These are phyloP conservation scores for Mortierella sp. DNA, from an alignment of 371 early-diverging fungal genomes.

Conservation along the genomic window DNA sequence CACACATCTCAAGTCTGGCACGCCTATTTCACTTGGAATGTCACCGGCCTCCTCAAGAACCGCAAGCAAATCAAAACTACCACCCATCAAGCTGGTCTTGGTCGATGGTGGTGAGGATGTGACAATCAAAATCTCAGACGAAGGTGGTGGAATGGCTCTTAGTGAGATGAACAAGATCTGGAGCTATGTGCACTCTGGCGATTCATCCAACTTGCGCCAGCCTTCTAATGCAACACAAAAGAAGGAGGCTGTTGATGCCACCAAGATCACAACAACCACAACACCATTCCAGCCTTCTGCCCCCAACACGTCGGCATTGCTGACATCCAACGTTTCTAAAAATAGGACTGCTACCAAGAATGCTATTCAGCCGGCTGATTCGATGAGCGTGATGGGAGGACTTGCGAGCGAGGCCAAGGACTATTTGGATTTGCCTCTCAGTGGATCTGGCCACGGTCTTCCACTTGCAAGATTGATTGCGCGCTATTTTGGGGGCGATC, in stretches of 20 bases:
- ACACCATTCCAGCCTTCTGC: slow-evolving; percentile 36
- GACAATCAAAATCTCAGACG: slow-evolving; percentile 71
- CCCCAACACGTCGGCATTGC: slow-evolving; percentile 27
- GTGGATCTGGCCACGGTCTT: slow-evolving; percentile 63
- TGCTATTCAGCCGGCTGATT: slow-evolving; percentile 47
- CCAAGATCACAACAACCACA: slow-evolving; percentile 34
- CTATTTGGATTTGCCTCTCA: slow-evolving; percentile 62
- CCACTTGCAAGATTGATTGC: slow-evolving; percentile 58
- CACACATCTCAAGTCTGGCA: slow-evolving; percentile 42
- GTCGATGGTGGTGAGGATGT: slow-evolving; percentile 73
- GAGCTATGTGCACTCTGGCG: slow-evolving; percentile 58
- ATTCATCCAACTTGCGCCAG: slow-evolving; percentile 20
- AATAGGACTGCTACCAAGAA: slow-evolving; percentile 18
- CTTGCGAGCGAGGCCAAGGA: slow-evolving; percentile 52
- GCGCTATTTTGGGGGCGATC: slow-evolving; percentile 81
- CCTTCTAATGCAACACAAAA: not conserved
- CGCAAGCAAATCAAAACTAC: slow-evolving; percentile 28
- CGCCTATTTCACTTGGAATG: slow-evolving; percentile 29
- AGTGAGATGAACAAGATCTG: slow-evolving; percentile 62
- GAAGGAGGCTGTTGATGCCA: not conserved
- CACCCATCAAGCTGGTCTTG: slow-evolving; percentile 64
- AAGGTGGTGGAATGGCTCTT: slow-evolving; percentile 71
- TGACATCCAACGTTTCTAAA: slow-evolving; percentile 18
- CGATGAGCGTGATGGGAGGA: slow-evolving; percentile 60
- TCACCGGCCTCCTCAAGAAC: slow-evolving; percentile 23